phyloP scores from a whole-genome alignment of 176 grass and related monocot species.

The Phoenix dactylifera region DNA sequence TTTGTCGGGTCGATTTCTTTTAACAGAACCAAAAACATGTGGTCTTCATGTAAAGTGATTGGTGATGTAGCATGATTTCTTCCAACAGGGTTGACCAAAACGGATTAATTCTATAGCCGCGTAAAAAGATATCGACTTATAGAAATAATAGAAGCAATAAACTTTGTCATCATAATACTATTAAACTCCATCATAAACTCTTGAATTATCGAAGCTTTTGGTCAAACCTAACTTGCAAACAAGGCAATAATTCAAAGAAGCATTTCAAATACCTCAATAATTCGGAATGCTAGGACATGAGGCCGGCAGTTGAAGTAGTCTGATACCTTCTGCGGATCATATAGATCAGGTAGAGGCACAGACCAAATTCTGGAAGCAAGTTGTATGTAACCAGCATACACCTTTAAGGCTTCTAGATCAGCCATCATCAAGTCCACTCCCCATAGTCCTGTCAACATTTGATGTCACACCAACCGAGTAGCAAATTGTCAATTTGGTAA shows the following conservation, averaged over 20 bases:
- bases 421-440: conserved; percentile 79
- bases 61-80: too few relatives aligned
- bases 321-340: conserved; percentile 53
- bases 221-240: too few relatives aligned
- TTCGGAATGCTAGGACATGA: conserved; percentile 66
- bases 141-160: too few relatives aligned
- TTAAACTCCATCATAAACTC: too few relatives aligned
- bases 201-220: too few relatives aligned
- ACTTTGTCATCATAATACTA: too few relatives aligned
- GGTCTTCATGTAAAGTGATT: too few relatives aligned
- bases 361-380: conserved; percentile 29
- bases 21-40: too few relatives aligned
- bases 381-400: conserved; percentile 49
- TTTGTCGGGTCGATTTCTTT: too few relatives aligned
- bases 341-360: conserved; percentile 68
- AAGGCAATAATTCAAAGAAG: background rate
- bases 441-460: conserved; percentile 38
- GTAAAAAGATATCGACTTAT: too few relatives aligned
- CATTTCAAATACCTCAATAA: conserved; percentile 40
- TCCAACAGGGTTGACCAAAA: too few relatives aligned
- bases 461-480: background rate
- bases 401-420: conserved; percentile 65
- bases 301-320: conserved; percentile 63
- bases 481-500: background rate
- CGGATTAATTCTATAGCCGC: too few relatives aligned